Evolutionary conservation across 129 eudicot genomes (phyloP).

Genomic region (Arctium lappa): DNA sequence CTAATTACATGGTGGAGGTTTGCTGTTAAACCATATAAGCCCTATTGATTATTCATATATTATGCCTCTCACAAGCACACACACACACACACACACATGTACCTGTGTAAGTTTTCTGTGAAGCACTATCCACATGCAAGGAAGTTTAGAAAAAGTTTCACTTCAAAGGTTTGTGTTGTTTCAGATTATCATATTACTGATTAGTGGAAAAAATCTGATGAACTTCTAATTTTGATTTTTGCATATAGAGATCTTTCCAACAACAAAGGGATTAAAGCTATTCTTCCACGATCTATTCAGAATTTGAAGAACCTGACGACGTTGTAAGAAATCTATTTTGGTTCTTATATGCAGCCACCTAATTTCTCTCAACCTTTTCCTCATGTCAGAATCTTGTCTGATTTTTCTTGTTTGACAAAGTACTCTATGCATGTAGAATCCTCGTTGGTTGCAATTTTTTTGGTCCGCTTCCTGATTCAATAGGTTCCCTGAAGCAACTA

Average conservation of each 20-base stretch:
- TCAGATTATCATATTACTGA: background rate
- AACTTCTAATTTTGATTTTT: slow-evolving; percentile 7
- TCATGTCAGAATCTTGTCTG: background rate
- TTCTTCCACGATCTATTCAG: slow-evolving; percentile 67
- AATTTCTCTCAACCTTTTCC: background rate
- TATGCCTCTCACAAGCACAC: background rate
- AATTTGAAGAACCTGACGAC: slow-evolving; percentile 48
- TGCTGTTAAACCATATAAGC: background rate
- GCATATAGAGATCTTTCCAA: slow-evolving; percentile 82
- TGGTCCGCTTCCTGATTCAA: slow-evolving; percentile 76
- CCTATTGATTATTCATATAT: background rate
- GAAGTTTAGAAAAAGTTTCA: too few species aligned
- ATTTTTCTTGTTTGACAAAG: background rate
- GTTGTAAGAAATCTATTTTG: slow-evolving; percentile 48
- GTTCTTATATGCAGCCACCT: slow-evolving; percentile 1
- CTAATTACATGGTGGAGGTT: background rate
- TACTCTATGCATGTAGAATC: slow-evolving; percentile 47
- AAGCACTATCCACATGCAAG: too few species aligned
- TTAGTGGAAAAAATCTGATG: background rate
- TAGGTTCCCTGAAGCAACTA: slow-evolving; percentile 69
- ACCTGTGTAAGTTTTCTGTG: too few species aligned
- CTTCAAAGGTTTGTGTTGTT: background rate
- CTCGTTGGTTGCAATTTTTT: slow-evolving; percentile 73
- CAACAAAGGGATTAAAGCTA: slow-evolving; percentile 64
- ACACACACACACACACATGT: background rate